Evolutionary conservation across 495 filamentous ascomycete genomes (phyloP).

Genomic region (Penicillium atrosanguineum): DNA sequence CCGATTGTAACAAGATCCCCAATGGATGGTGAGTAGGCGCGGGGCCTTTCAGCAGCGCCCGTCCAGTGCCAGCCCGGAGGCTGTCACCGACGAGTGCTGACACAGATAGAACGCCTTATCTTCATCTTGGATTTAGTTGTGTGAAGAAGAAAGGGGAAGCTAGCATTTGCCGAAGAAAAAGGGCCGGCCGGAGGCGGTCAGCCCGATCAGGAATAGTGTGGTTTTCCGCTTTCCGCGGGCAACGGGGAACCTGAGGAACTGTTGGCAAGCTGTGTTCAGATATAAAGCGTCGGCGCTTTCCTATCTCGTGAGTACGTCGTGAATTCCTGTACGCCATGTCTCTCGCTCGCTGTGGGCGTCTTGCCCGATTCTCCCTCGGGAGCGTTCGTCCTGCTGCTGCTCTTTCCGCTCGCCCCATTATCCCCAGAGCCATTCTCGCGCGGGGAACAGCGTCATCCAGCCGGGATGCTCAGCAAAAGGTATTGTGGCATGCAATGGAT

Average conservation of each 20-base stretch:
- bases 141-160: slow-evolving; percentile 37
- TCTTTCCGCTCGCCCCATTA: slow-evolving; percentile 20
- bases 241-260: slow-evolving; percentile 26
- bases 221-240: slow-evolving; percentile 43
- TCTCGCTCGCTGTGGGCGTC: slow-evolving; percentile 43
- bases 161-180: slow-evolving; percentile 24
- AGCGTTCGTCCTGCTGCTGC: slow-evolving; percentile 25
- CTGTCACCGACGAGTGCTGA: slow-evolving; percentile 45
- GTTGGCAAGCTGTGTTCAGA: slow-evolving; percentile 18
- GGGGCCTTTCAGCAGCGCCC: slow-evolving; percentile 53
- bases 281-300: slow-evolving; percentile 24
- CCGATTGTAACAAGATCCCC: slow-evolving; percentile 43
- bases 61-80: slow-evolving; percentile 31
- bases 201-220: slow-evolving; percentile 24
- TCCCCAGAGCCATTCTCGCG: slow-evolving; percentile 26
- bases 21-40: slow-evolving; percentile 48
- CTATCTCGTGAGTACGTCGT: slow-evolving; percentile 17
- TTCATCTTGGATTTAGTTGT: slow-evolving; percentile 59
- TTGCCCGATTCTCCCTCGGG: slow-evolving; percentile 39
- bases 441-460: slow-evolving; percentile 39
- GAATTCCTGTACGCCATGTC: slow-evolving; percentile 31
- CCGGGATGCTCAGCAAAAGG: slow-evolving; percentile 45
- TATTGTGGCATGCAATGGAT: slow-evolving; percentile 20
- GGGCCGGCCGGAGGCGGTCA: slow-evolving; percentile 21
- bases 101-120: slow-evolving; percentile 43